These are phyloP conservation scores for Podospora pseudocomata DNA, from an alignment of 495 filamentous ascomycete species.

Conservation along the genomic window DNA sequence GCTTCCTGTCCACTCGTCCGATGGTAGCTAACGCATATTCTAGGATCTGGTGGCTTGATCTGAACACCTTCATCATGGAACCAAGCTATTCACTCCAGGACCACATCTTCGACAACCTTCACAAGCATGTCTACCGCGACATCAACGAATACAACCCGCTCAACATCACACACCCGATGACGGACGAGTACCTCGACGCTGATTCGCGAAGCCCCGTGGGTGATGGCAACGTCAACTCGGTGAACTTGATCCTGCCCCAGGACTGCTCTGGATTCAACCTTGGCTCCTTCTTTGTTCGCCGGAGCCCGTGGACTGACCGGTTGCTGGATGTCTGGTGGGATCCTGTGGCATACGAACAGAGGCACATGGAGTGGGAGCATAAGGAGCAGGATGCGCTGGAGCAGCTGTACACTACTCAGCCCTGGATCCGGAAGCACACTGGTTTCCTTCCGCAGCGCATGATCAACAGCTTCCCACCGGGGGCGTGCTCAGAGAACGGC, in stretches of 20 bases:
- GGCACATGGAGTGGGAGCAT: conserved; percentile 99
- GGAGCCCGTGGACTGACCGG: conserved; percentile 85
- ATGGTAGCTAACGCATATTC: conserved; percentile 26
- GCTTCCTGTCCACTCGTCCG: neutral
- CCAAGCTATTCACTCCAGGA: conserved; percentile 82
- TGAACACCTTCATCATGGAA: conserved; percentile 98
- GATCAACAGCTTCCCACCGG: conserved; percentile 90
- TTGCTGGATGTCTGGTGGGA: conserved; percentile 98
- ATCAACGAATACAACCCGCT: conserved; percentile 95
- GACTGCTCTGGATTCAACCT: conserved; percentile 97
- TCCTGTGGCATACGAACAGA: conserved; percentile 94
- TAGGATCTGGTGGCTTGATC: conserved; percentile 99
- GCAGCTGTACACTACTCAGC: conserved; percentile 84
- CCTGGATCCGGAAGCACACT: conserved; percentile 85
- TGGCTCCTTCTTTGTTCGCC: conserved; percentile 86
- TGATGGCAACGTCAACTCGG: conserved; percentile 66
- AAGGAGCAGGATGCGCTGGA: conserved; percentile 96
- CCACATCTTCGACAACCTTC: conserved; percentile 82
- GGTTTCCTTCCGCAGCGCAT: conserved; percentile 88
- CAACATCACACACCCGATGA: conserved; percentile 82
- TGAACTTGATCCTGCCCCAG: conserved; percentile 86
- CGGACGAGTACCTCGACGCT: conserved; percentile 68
- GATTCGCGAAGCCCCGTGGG: conserved; percentile 66
- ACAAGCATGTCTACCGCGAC: conserved; percentile 79
- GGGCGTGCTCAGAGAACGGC: conserved; percentile 74